A percentile compares a stretch with the other conserved stretches of the same genome.
phyloP scores from a whole-genome alignment of 768 basidiomycete genomes.

The Xerocomus spinulosus region DNA sequence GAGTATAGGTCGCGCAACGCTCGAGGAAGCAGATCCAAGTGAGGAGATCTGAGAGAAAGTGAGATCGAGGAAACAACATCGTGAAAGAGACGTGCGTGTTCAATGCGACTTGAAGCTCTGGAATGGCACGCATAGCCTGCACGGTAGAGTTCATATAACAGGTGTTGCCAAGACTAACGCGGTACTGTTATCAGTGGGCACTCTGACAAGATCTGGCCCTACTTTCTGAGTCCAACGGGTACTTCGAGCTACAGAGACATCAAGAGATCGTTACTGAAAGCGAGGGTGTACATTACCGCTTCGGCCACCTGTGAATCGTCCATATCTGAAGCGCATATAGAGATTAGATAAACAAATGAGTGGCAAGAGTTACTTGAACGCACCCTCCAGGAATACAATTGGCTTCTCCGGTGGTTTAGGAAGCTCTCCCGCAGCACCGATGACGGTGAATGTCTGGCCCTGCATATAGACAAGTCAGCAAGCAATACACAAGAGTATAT shows the following conservation, averaged over 20 bases:
- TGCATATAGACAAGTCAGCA: slow-evolving; percentile 26
- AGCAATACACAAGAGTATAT: slow-evolving; percentile 2
- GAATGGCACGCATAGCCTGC: slow-evolving; percentile 90
- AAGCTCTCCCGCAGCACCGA: slow-evolving; percentile 89
- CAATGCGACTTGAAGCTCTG: slow-evolving; percentile 78
- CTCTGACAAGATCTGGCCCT: slow-evolving; percentile 10
- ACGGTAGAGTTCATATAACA: slow-evolving; percentile 98
- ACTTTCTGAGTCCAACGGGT: slow-evolving; percentile 82
- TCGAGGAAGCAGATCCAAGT: slow-evolving; percentile 41
- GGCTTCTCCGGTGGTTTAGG: slow-evolving; percentile 82
- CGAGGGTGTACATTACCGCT: slow-evolving; percentile 47
- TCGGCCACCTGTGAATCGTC: slow-evolving; percentile 74
- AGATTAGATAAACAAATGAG: slow-evolving; percentile 12
- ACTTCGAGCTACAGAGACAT: slow-evolving; percentile 52
- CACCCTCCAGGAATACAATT: slow-evolving; percentile 82
- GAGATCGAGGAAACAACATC: background rate
- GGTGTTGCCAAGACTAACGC: slow-evolving; percentile 74
- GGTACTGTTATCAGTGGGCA: background rate
- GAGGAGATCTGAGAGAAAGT: slow-evolving; percentile 27
- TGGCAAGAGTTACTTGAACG: slow-evolving; percentile 4
- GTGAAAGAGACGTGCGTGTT: slow-evolving; percentile 40
- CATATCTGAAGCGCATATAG: slow-evolving; percentile 57
- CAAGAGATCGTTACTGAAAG: background rate
- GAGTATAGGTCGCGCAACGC: slow-evolving; percentile 65
- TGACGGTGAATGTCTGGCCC: slow-evolving; percentile 90